phyloP scores from a whole-genome alignment of 306 rosid species.

The Oemleria cerasiformis region DNA sequence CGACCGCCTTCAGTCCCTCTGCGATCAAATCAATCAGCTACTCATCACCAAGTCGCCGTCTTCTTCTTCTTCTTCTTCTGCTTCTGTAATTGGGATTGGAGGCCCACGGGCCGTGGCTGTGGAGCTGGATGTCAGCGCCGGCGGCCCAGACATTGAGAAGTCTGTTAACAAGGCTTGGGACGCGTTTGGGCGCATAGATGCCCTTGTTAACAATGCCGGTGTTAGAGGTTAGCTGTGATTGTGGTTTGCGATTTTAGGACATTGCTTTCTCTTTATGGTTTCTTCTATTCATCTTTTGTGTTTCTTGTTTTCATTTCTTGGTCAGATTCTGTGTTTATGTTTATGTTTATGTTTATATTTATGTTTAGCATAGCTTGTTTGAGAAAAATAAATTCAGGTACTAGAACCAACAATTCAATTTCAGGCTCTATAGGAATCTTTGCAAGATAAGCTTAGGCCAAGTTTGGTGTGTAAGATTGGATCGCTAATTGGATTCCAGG shows the following conservation, averaged over 20 bases:
- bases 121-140: slow-evolving; percentile 63
- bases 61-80: slow-evolving; percentile 9
- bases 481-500: too few relatives aligned
- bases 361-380: too few relatives aligned
- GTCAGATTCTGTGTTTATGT: too few relatives aligned
- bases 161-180: slow-evolving; percentile 70
- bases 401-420: background rate
- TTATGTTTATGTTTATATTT: too few relatives aligned
- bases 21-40: slow-evolving; percentile 46
- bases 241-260: too few relatives aligned
- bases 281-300: too few relatives aligned
- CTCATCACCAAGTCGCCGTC: background rate
- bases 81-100: background rate
- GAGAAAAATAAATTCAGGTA: too few relatives aligned
- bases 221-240: slow-evolving; percentile 45
- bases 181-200: slow-evolving; percentile 68
- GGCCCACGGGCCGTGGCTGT: slow-evolving; percentile 46
- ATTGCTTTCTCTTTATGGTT: too few relatives aligned
- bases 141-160: slow-evolving; percentile 39
- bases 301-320: too few relatives aligned
- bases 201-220: slow-evolving; percentile 73
- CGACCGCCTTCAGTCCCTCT: slow-evolving; percentile 55
- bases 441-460: too few relatives aligned
- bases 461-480: too few relatives aligned
- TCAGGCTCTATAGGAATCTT: too few relatives aligned